phyloP scores from a whole-genome alignment of 2,329 filamentous ascomycete genomes.

The Aureobasidium sp. region DNA sequence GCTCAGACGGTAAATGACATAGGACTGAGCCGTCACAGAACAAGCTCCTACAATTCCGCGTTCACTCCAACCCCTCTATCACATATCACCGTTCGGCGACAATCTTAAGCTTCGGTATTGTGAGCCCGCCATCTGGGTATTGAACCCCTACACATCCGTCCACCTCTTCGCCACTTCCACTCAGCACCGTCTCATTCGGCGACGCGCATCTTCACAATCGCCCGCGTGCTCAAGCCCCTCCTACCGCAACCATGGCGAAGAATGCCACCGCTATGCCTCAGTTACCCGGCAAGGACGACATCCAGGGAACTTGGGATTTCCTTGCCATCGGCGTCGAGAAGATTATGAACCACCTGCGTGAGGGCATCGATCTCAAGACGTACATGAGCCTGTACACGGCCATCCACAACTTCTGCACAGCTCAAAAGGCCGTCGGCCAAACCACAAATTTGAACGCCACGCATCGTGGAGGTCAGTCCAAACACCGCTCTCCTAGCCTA shows the following conservation, averaged over 20 bases:
- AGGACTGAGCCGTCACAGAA: not conserved
- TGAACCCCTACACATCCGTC: not conserved
- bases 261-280: not conserved
- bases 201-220: constrained; percentile 3
- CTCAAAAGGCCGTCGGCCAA: constrained; percentile 76
- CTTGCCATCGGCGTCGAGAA: constrained; percentile 80
- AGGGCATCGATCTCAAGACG: constrained; percentile 89
- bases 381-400: constrained; percentile 98
- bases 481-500: not conserved
- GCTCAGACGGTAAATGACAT: not conserved
- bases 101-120: not conserved
- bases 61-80: constrained; percentile 5
- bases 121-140: not conserved
- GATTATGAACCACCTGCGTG: constrained; percentile 88
- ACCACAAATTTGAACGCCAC: constrained; percentile 44
- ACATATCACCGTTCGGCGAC: not conserved
- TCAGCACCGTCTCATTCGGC: not conserved
- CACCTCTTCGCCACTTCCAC: not conserved
- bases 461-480: constrained; percentile 60
- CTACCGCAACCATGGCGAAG: constrained; percentile 6
- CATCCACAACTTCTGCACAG: constrained; percentile 98
- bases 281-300: constrained; percentile 32
- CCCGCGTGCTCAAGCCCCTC: constrained; percentile 13
- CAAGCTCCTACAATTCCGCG: not conserved
- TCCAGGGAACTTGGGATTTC: constrained; percentile 63